Base-by-base conservation (phyloP, 306 rosid genomes). In the Calophaca sinica region DNA sequence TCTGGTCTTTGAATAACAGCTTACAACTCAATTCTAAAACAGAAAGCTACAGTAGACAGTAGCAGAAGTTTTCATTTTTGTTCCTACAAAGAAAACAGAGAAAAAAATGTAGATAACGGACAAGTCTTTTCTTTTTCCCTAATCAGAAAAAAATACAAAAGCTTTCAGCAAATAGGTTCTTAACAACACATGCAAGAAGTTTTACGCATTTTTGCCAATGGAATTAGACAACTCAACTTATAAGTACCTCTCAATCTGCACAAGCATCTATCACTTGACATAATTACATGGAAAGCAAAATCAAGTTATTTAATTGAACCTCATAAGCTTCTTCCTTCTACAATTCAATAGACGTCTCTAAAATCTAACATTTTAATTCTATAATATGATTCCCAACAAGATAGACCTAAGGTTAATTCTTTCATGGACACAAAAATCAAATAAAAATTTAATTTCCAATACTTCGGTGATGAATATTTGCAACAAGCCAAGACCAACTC, bases 231-330 rank as follows among this genome's bases (percentile, higher is more conserved):
- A 61, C 35, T 48, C 39, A 62, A 62, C 51, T 49, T 50, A 51
- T 13, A 5, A 20, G 62, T n/a, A 44, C 45, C 31, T 64, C 55
- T 31, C 38, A 0, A 52, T 72, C 42, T 41, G 33, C 8, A 45
- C 14, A 14, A 73, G 48, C 46, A 32, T 45, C 68, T 15, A 76
- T 35, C 52, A 45, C 6, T 58, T 59, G 50, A 57, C 62, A 69
- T 38, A 59, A 69, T 26, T 46, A 46, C 29, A 67, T 11, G 62
- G 61, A 76, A 61, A 49, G 11, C 55, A 52, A 29, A 70, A 62
- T 72, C 14, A 32, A 63, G 46, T 62, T 38, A 61, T 71, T 62
- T 49, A 79, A 62, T 41, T 52, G 62, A 61, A 52, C 68, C 55
- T 13, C 52, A 4, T 32, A 41, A 41, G 9, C 46, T 32, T 62